Conservation (phyloP, 1,284 basidiomycete genomes). For the Austroboletus novae-zelandiae region DNA sequence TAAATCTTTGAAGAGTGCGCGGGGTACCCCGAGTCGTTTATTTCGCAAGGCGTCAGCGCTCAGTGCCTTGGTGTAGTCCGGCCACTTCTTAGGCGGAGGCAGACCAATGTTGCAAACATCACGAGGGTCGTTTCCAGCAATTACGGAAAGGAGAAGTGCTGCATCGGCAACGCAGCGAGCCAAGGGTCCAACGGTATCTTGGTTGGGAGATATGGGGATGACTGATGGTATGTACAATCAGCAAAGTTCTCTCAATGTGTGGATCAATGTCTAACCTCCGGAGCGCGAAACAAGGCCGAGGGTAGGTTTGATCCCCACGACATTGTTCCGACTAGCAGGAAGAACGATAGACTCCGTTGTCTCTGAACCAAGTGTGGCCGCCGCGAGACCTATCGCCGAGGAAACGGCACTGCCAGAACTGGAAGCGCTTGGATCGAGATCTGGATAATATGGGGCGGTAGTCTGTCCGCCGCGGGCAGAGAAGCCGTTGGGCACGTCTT, state of each 20-base stretch:
- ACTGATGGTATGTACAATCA: constrained; percentile 31
- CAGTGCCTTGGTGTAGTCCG: constrained; percentile 41
- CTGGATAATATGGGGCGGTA: constrained; percentile 47
- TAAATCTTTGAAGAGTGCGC: constrained; percentile 22
- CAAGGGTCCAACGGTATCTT: constrained; percentile 51
- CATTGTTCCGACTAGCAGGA: constrained; percentile 42
- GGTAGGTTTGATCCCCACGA: constrained; percentile 40
- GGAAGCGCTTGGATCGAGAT: constrained; percentile 48
- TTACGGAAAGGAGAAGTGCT: constrained; percentile 41
- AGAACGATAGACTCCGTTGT: constrained; percentile 50
- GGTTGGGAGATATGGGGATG: constrained; percentile 47
- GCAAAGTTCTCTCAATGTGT: background rate
- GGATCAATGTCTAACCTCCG: constrained; percentile 36
- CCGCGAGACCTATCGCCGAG: constrained; percentile 47
- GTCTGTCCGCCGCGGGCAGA: constrained; percentile 54
- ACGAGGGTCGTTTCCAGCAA: constrained; percentile 43
- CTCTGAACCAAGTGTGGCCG: constrained; percentile 52
- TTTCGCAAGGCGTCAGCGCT: constrained; percentile 36
- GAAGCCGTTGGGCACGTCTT: constrained; percentile 43
- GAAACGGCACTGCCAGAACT: constrained; percentile 52
- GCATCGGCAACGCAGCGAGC: constrained; percentile 46
- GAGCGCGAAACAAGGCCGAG: constrained; percentile 48
- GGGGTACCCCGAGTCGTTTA: constrained; percentile 42
- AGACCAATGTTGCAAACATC: constrained; percentile 43
- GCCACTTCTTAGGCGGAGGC: constrained; percentile 38